phyloP scores from a whole-genome alignment of 345 rosid species.

The Eucalyptus melliodora region DNA sequence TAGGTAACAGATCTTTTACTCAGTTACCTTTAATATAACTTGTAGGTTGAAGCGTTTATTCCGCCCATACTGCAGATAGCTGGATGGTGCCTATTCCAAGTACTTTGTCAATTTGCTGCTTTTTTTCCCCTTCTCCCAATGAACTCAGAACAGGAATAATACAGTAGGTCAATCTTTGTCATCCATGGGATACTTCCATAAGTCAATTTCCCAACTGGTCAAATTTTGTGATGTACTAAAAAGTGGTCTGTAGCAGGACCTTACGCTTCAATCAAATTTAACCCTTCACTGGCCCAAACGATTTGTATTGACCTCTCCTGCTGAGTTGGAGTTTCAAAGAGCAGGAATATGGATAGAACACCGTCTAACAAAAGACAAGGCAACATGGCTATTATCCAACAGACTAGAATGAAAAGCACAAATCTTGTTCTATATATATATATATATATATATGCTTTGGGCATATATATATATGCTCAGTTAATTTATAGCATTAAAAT shows the following conservation, averaged over 20 bases:
- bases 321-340: not conserved
- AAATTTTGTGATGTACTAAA: not conserved
- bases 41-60: not conserved
- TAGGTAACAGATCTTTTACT: slow-evolving; percentile 28
- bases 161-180: not conserved
- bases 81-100: not conserved
- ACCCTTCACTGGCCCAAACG: not conserved
- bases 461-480: not conserved
- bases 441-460: not conserved
- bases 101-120: not conserved
- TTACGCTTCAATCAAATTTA: not conserved
- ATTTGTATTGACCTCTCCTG: not conserved
- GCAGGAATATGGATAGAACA: not conserved
- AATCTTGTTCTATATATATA: not conserved
- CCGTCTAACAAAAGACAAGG: not conserved
- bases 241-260: not conserved
- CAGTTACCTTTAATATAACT: not conserved
- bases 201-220: not conserved
- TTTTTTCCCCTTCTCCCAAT: not conserved
- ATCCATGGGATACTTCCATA: not conserved
- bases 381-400: not conserved
- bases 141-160: not conserved
- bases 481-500: not conserved
- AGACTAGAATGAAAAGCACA: not conserved
- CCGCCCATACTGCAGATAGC: not conserved